These are phyloP conservation scores for Collybia mongolica DNA, from an alignment of 768 basidiomycete species.

Conservation along the genomic window DNA sequence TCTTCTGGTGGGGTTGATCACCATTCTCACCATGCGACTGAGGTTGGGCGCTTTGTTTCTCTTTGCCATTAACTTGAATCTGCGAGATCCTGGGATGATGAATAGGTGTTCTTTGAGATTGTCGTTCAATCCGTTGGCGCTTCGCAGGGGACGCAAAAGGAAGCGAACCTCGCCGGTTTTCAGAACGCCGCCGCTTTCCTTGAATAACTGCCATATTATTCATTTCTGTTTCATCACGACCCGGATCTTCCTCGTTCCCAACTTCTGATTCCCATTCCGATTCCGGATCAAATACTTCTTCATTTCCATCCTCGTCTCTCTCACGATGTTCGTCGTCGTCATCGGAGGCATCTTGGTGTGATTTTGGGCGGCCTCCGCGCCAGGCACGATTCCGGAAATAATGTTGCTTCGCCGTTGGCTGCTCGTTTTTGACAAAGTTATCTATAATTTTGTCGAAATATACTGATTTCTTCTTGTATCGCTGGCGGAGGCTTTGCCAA, in stretches of 20 bases:
- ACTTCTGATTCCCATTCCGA: background rate
- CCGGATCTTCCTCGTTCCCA: too few species aligned
- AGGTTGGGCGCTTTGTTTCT: background rate
- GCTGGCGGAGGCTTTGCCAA: constrained; percentile 45
- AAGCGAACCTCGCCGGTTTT: background rate
- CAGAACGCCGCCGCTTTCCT: background rate
- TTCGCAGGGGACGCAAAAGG: constrained; percentile 1
- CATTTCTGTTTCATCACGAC: too few species aligned
- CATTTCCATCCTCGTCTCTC: background rate
- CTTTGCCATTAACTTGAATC: background rate
- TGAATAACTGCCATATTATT: background rate
- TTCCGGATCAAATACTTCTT: background rate
- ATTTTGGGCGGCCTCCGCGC: background rate
- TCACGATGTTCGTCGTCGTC: background rate
- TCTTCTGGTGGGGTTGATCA: background rate
- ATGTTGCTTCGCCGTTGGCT: constrained; percentile 22
- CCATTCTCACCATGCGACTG: background rate
- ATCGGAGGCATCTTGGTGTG: background rate
- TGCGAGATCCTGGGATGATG: background rate
- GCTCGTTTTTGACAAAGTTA: constrained; percentile 18
- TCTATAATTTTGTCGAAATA: constrained; percentile 35
- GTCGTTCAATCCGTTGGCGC: background rate
- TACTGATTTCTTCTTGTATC: constrained; percentile 38
- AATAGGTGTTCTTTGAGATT: background rate
- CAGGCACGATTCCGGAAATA: constrained; percentile 23